These are phyloP conservation scores for Mucor irregularis DNA, from an alignment of 371 early-diverging fungal genomes.

Conservation along the genomic window DNA sequence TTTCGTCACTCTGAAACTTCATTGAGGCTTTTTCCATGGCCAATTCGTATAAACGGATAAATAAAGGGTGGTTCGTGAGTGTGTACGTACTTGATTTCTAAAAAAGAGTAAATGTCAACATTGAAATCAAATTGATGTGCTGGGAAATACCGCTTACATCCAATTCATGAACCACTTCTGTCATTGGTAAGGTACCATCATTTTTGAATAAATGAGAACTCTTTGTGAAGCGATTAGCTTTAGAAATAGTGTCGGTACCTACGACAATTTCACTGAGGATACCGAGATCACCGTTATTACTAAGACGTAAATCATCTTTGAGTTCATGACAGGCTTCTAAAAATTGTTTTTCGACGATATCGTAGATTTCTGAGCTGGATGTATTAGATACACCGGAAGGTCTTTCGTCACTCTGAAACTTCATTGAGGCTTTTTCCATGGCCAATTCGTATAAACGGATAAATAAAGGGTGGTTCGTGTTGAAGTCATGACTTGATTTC, in stretches of 20 bases:
- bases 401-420: constrained; percentile 1
- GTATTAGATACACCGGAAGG: constrained; percentile 8
- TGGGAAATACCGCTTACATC: no score
- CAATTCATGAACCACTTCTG: constrained; percentile 23
- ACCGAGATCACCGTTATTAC: constrained; percentile 29
- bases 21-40: constrained; percentile 10
- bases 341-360: constrained; percentile 20
- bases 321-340: constrained; percentile 28
- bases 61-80: constrained; percentile 28
- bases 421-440: constrained; percentile 7
- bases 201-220: neutral
- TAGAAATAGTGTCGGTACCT: constrained; percentile 28
- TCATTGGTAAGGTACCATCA: constrained; percentile 41
- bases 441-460: constrained; percentile 26
- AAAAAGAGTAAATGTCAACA: no score
- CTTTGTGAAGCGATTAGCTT: neutral
- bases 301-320: constrained; percentile 26
- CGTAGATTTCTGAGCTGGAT: constrained; percentile 7
- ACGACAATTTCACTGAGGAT: constrained; percentile 39
- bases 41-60: constrained; percentile 27
- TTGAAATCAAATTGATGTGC: no score
- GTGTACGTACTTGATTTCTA: constrained; percentile 9
- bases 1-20: neutral
- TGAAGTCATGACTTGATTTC: constrained; percentile 11
- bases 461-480: constrained; percentile 30